phyloP scores from a whole-genome alignment of 495 filamentous ascomycete species.

The Oleoguttula mirabilis region DNA sequence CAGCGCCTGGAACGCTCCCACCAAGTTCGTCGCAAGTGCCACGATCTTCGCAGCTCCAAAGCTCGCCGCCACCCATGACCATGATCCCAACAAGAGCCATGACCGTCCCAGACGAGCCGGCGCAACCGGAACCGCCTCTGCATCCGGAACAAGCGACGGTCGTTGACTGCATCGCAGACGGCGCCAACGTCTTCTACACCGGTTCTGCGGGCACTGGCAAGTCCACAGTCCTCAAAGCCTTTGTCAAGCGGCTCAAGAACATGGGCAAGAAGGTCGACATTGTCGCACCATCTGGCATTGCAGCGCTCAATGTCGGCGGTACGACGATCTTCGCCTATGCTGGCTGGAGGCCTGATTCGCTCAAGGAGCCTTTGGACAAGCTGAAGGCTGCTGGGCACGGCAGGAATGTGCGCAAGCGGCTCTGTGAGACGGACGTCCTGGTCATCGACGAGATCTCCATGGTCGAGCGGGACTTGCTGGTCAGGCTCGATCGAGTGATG shows the following conservation, averaged over 20 bases:
- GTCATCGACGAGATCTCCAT: slow-evolving; percentile 41
- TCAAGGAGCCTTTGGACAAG: slow-evolving; percentile 23
- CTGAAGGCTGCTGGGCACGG: slow-evolving; percentile 19
- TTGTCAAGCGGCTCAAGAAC: slow-evolving; percentile 29
- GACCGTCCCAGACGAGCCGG: background rate
- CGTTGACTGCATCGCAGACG: slow-evolving; percentile 7
- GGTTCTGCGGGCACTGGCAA: slow-evolving; percentile 52
- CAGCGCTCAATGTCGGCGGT: slow-evolving; percentile 42
- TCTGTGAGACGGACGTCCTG: slow-evolving; percentile 32
- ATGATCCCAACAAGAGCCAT: background rate
- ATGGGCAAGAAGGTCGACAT: slow-evolving; percentile 35
- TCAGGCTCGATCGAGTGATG: slow-evolving; percentile 41
- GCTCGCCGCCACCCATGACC: slow-evolving; percentile 1
- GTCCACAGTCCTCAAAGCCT: slow-evolving; percentile 42
- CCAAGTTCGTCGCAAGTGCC: background rate
- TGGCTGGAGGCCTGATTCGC: slow-evolving; percentile 36
- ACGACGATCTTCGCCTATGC: slow-evolving; percentile 43
- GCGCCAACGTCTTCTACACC: slow-evolving; percentile 49
- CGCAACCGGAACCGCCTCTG: slow-evolving; percentile 3
- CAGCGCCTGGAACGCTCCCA: background rate
- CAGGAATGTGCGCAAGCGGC: slow-evolving; percentile 44
- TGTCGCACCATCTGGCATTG: slow-evolving; percentile 45
- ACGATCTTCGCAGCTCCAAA: background rate
- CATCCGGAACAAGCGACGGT: background rate
- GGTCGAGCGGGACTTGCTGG: slow-evolving; percentile 46